Base-by-base conservation (phyloP, 176 grass and related monocot genomes). In the Puccinellia tenuiflora region DNA sequence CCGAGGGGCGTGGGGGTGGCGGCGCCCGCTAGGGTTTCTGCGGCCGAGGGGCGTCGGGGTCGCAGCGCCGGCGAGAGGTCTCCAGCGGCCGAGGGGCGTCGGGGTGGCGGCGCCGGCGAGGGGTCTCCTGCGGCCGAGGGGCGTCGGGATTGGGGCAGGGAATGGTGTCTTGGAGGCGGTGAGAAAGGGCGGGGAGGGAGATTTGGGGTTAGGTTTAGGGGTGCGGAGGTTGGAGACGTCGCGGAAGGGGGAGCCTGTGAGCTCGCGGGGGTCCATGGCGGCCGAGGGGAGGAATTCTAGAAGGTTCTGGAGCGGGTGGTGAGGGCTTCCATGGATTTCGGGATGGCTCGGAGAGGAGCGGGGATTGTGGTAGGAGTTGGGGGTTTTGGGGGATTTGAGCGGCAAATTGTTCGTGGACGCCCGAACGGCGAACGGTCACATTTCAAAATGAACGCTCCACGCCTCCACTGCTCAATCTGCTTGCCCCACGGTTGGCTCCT, bases 191-290 rank as follows among this genome's bases (percentile, higher is more conserved):
- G 85, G 65, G 14, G 83, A 80, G 75, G 82, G 50, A 30, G 86
- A 68, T 14, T 84, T 90, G 71, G 31, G 83, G 60, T 50, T 75
- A 18, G 88, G 80, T 29, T 48, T 70, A 14, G 88, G 86, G 86
- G 79, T 86, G 55, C 57, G 73, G 86, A 80, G 68, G 88, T 90
- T 94, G 88, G 92, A 90, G 88, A 88, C 37, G 62, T 94, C 88
- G 22, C 92, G 80, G 56, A 85, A 83, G 37, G 82, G 80, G 14
- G 83, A 56, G 18, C 20, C 45, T 46, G 73, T 15, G 3, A 69
- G 68, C 42, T 88, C 86, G 50, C 73, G 50, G 69, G 31, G 85
- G 81, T 25, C 74, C 79, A 85, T 83, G 92, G 67, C 70, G 54
- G 30, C 18, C 15, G 79, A 21, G 11, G 75, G 62, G 31, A 3